Percentiles rank a stretch among this genome's conserved stretches.
Conservation (phyloP, 2,329 filamentous ascomycete species). For the Cucurbitaria berberidis region DNA sequence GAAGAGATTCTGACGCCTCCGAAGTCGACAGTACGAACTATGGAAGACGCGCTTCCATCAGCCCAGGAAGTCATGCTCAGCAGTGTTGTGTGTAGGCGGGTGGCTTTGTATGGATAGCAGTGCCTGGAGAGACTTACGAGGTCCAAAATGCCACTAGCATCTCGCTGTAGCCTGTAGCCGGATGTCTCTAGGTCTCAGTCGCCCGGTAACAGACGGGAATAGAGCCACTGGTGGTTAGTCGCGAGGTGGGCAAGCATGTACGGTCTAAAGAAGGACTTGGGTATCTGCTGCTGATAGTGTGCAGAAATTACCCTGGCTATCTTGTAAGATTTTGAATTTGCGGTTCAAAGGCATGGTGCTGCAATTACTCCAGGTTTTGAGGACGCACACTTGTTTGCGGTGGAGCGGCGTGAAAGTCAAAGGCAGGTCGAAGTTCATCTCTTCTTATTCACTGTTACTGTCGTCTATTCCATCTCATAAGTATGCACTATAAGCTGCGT, state of each 20-base stretch:
- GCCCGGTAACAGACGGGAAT: constrained; percentile 23
- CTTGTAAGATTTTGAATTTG: neutral
- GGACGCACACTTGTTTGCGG: too few relatives aligned
- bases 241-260: constrained; percentile 25
- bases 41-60: neutral
- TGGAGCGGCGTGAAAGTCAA: neutral
- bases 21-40: neutral
- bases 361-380: too few relatives aligned
- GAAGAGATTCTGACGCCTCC: neutral
- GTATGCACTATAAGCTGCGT: neutral
- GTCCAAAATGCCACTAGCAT: constrained; percentile 13
- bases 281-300: neutral
- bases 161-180: constrained; percentile 2
- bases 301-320: neutral
- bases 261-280: constrained; percentile 5
- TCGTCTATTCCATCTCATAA: neutral
- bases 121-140: constrained; percentile 2
- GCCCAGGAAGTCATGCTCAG: neutral
- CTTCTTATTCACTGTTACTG: neutral
- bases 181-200: constrained; percentile 8
- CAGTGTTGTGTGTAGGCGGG: neutral
- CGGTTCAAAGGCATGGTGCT: neutral
- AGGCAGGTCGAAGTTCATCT: neutral
- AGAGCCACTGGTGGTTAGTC: constrained; percentile 16
- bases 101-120: neutral